These are phyloP conservation scores for Alternaria conjuncta DNA, from an alignment of 2,329 filamentous ascomycete species.

Conservation along the genomic window DNA sequence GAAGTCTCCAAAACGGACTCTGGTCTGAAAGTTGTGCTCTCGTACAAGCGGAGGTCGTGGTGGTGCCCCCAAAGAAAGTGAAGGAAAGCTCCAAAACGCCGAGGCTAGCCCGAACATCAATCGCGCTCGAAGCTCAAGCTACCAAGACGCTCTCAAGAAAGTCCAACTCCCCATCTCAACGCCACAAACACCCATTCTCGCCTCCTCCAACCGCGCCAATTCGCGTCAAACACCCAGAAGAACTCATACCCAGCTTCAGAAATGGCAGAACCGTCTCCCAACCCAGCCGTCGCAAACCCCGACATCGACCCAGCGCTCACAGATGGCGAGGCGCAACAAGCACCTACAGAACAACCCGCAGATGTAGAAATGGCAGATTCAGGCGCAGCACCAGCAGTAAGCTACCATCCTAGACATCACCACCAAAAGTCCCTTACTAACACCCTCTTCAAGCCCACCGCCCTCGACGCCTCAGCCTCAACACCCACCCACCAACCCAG, in stretches of 20 bases:
- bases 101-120: constrained; percentile 25
- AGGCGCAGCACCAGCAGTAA: constrained; percentile 13
- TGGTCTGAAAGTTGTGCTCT: background rate
- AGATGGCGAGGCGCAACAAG: constrained; percentile 24
- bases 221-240: background rate
- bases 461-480: background rate
- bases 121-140: constrained; percentile 17
- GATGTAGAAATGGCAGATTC: constrained; percentile 44
- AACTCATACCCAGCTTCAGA: background rate
- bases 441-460: background rate
- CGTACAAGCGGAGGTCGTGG: background rate
- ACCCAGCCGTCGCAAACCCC: constrained; percentile 15
- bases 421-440: background rate
- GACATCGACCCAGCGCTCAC: constrained; percentile 24
- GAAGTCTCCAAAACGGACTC: background rate
- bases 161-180: background rate
- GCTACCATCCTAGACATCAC: background rate
- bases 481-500: constrained; percentile 7
- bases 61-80: background rate
- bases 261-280: constrained; percentile 7
- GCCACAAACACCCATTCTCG: background rate
- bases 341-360: constrained; percentile 8
- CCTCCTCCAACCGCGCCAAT: background rate
- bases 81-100: background rate
- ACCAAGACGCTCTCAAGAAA: constrained; percentile 3